phyloP scores from a whole-genome alignment of 2,329 filamentous ascomycete genomes.

The Pseudogymnoascus sp. region DNA sequence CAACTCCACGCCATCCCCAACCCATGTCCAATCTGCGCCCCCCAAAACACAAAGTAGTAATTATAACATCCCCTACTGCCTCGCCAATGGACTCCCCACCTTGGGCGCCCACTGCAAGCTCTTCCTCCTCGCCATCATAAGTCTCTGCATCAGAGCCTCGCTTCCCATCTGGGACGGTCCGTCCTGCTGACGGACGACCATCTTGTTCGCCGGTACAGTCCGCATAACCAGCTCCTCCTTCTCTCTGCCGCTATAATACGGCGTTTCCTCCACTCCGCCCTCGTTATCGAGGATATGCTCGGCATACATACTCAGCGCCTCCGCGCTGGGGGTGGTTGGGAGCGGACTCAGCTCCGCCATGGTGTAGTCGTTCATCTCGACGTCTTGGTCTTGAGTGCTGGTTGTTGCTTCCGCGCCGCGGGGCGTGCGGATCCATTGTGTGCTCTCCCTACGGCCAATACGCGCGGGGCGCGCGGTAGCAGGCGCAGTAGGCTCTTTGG shows the following conservation, averaged over 20 bases:
- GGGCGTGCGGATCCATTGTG: constrained; percentile 29
- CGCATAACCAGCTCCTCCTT: constrained; percentile 22
- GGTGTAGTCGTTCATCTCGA: constrained; percentile 18
- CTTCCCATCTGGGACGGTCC: constrained; percentile 41
- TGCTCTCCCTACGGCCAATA: constrained; percentile 23
- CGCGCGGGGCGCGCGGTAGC: constrained; percentile 21
- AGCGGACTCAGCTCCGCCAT: constrained; percentile 24
- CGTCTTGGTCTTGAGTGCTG: constrained; percentile 13
- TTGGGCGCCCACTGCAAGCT: constrained; percentile 72
- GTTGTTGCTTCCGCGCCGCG: constrained; percentile 11
- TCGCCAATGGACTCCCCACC: constrained; percentile 62
- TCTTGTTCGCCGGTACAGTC: constrained; percentile 25
- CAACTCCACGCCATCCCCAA: background rate
- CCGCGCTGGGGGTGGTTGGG: constrained; percentile 26
- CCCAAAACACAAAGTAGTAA: background rate
- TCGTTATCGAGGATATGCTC: constrained; percentile 20
- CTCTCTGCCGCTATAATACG: constrained; percentile 3
- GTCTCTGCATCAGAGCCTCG: constrained; percentile 27
- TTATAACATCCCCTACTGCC: constrained; percentile 22
- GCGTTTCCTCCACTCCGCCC: constrained; percentile 18
- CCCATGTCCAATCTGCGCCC: background rate
- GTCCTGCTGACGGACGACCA: constrained; percentile 3
- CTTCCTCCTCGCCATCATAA: constrained; percentile 67
- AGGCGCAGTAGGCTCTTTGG: constrained; percentile 26
- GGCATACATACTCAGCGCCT: constrained; percentile 24